Evolutionary conservation across 305 asterid genomes (phyloP), one percentile per base, ranked within the genome.

Genomic region (Fraxinus ornus): DNA sequence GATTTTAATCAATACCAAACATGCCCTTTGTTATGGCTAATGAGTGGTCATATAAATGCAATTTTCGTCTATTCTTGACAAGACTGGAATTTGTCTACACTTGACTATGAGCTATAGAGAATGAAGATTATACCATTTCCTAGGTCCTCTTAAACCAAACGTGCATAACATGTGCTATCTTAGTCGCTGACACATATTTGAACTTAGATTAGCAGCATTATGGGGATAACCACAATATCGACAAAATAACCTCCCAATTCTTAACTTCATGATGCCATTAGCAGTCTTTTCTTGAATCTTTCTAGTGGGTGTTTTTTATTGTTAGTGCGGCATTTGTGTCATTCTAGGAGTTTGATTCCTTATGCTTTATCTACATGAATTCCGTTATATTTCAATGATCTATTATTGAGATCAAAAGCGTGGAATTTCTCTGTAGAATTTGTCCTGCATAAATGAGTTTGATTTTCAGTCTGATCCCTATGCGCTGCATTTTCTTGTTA

Each of bases 321-420:
- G 80, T 77, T 70, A 82, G 86, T 84, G 88, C 73, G 10, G 78
- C 73, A 44, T 83, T 80, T 75, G 37, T 44, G 82, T 84, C 84
- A 77, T 75, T 79, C 80, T 41, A 68, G 36, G 86, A 81, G 84
- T 68, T 85, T 83, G 88, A 84, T 88, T 86, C 79, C 80, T 28
- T 78, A 1, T 37, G 70, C 75, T 75, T 75, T 22, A 12, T 83
- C 26, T 32, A 36, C 49, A 1, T 70, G 28, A 37, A 62, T 28
- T 79, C 64, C 36, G 32, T 70, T 66, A 3, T 21, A 32, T 13
- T 81, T n/a, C 76, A 62, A 30, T 9, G 15, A 13, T 21, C 4
- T 12, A 13, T 37, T n/a, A 33, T 60, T 7, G 15, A 77, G 32
- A 35, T 22, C 36, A 26, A 49, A 12, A 12, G 49, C 28, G 26